phyloP scores from a whole-genome alignment of 768 basidiomycete genomes.

The Hypholoma fasciculare region DNA sequence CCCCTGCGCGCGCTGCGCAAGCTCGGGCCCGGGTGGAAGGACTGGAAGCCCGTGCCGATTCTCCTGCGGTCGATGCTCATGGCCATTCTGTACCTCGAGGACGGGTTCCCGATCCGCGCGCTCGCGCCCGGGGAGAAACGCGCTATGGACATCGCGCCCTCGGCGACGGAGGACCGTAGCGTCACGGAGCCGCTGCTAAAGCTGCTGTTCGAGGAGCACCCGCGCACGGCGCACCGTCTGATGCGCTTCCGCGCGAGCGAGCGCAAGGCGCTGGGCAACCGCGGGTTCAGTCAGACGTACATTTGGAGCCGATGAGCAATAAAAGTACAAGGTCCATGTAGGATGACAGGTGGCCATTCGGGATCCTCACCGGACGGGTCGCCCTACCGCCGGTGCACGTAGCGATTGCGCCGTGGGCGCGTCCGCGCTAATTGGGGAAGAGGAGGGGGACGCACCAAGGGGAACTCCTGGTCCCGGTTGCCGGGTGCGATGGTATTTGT shows the following conservation, averaged over 20 bases:
- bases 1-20: conserved; percentile 58
- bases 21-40: conserved; percentile 62
- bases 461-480: conserved; percentile 88
- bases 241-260: conserved; percentile 32
- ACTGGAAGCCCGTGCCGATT: conserved; percentile 62
- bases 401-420: conserved; percentile 68
- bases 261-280: conserved; percentile 24
- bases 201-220: conserved; percentile 50
- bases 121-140: conserved; percentile 26
- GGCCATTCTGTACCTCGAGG: conserved; percentile 46
- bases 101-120: conserved; percentile 50
- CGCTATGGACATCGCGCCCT: conserved; percentile 16
- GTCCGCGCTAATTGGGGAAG: too few species aligned
- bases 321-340: too few species aligned
- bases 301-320: background rate
- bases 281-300: conserved; percentile 30
- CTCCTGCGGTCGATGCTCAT: conserved; percentile 48
- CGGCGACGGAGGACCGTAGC: conserved; percentile 14
- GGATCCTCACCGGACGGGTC: conserved; percentile 73
- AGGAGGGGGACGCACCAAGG: conserved; percentile 55
- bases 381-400: conserved; percentile 65
- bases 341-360: conserved; percentile 30
- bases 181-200: conserved; percentile 33
- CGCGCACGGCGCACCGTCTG: conserved; percentile 38
- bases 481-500: conserved; percentile 86